Percentiles rank a stretch among this genome's conserved stretches.
Conservation (phyloP, 495 filamentous ascomycete genomes). For the Halenospora varia region DNA sequence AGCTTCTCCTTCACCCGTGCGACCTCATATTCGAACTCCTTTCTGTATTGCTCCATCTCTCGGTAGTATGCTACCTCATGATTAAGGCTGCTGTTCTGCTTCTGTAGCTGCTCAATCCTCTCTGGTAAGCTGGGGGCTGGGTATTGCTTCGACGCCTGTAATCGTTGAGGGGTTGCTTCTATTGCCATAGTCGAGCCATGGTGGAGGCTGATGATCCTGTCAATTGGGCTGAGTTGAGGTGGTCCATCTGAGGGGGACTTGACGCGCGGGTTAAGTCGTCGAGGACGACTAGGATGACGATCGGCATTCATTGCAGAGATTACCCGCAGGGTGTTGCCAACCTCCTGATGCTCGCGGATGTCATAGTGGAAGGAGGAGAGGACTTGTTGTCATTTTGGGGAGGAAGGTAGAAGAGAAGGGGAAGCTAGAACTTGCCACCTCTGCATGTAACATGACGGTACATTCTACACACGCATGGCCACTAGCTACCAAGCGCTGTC, state of each 20-base stretch:
- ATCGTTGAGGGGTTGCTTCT: conserved; percentile 9
- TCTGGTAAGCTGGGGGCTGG: conserved; percentile 10
- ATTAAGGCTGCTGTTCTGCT: conserved; percentile 6
- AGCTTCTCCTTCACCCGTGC: background rate
- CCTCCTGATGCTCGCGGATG: no score
- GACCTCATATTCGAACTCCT: conserved; percentile 6
- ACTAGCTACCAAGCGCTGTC: no score
- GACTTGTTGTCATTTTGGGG: no score
- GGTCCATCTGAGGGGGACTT: background rate
- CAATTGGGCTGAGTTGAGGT: conserved; percentile 9
- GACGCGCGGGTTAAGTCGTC: background rate
- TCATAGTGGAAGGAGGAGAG: no score
- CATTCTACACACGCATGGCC: no score
- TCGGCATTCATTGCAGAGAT: conserved; percentile 3
- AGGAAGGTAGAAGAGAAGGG: no score
- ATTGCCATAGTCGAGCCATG: conserved; percentile 11
- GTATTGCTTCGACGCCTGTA: conserved; percentile 13
- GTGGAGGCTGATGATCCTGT: conserved; percentile 4
- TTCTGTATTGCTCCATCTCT: conserved; percentile 4
- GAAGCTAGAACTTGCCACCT: no score
- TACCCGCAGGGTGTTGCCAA: background rate
- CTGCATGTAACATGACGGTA: no score
- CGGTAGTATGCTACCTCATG: conserved; percentile 8
- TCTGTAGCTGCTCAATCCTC: conserved; percentile 11
- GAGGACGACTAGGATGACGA: conserved; percentile 1